These are phyloP conservation scores for Pontederia crassipes DNA, from an alignment of 176 grass and related monocot species.

Conservation along the genomic window DNA sequence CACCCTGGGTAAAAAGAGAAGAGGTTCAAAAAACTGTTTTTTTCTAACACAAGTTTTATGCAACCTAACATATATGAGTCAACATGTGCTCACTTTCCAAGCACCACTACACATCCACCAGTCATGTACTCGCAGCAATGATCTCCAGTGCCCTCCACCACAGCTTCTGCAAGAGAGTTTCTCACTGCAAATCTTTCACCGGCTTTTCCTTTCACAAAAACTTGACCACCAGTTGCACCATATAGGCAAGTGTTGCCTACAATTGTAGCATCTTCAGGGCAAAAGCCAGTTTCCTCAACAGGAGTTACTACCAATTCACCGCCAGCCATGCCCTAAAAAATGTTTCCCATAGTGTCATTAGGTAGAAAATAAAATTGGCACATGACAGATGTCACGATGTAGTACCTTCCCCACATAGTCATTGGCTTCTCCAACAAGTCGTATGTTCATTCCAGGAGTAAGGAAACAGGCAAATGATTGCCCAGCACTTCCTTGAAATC, in stretches of 20 bases:
- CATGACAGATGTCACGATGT: neutral
- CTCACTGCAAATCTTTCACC: slow-evolving; percentile 98
- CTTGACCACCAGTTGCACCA: slow-evolving; percentile 95
- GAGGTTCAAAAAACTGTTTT: neutral
- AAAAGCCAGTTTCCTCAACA: slow-evolving; percentile 71
- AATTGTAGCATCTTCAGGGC: slow-evolving; percentile 91
- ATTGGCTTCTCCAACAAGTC: slow-evolving; percentile 81
- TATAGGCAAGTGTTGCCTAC: slow-evolving; percentile 99
- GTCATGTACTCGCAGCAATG: slow-evolving; percentile 99
- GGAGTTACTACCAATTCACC: slow-evolving; percentile 93
- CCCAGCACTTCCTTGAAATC: slow-evolving; percentile 94
- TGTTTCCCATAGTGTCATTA: neutral
- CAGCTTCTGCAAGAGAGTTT: slow-evolving; percentile 90
- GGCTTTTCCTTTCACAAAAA: slow-evolving; percentile 91
- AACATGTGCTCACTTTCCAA: slow-evolving; percentile 77
- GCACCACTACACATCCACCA: slow-evolving; percentile 94
- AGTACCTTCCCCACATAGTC: slow-evolving; percentile 98
- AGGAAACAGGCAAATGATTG: slow-evolving; percentile 97
- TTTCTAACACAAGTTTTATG: neutral
- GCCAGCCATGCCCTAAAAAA: slow-evolving; percentile 82
- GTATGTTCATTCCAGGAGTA: slow-evolving; percentile 96
- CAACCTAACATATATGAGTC: neutral
- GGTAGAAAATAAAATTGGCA: neutral
- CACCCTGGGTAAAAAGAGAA: slow-evolving; percentile 48
- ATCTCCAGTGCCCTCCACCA: slow-evolving; percentile 98